Conservation (phyloP, 371 early-diverging fungal species). For the Mucor saturninus region DNA sequence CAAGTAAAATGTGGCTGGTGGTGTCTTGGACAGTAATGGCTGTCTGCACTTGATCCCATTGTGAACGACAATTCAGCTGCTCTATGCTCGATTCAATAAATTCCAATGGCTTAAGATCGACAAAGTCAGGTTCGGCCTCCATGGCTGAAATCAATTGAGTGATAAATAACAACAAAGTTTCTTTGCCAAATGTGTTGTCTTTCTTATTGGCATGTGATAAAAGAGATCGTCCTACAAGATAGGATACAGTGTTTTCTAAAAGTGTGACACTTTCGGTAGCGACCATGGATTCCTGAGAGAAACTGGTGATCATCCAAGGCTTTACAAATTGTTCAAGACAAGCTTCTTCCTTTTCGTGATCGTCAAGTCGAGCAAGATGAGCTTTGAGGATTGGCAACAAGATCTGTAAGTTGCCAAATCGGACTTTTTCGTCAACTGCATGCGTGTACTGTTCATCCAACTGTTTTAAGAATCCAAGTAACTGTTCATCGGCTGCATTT, state of each 20-base stretch:
- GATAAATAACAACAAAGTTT: conserved; percentile 25
- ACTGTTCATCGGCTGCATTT: conserved; percentile 40
- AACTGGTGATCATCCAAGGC: conserved; percentile 36
- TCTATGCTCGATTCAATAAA: conserved; percentile 30
- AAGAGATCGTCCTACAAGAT: conserved; percentile 35
- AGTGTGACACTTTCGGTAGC: conserved; percentile 44
- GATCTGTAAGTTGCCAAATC: conserved; percentile 51
- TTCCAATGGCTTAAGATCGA: conserved; percentile 45
- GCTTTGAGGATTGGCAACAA: conserved; percentile 48
- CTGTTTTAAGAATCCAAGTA: conserved; percentile 35
- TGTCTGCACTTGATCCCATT: conserved; percentile 23
- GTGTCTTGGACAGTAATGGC: background rate
- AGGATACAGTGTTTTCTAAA: conserved; percentile 35
- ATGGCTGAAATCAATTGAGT: conserved; percentile 40
- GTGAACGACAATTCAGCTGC: background rate
- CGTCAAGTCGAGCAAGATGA: conserved; percentile 28
- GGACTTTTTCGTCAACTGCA: conserved; percentile 41
- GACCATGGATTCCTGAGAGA: conserved; percentile 44
- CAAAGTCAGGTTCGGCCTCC: conserved; percentile 50
- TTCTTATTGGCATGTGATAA: conserved; percentile 3
- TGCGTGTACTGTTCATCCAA: conserved; percentile 39
- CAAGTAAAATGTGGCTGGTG: conserved; percentile 14
- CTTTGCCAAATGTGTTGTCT: conserved; percentile 22
- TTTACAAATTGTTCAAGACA: conserved; percentile 30
- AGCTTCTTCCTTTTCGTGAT: conserved; percentile 24